Base-by-base conservation (phyloP, 495 filamentous ascomycete genomes). In the Astrothelium subdiscretum region DNA sequence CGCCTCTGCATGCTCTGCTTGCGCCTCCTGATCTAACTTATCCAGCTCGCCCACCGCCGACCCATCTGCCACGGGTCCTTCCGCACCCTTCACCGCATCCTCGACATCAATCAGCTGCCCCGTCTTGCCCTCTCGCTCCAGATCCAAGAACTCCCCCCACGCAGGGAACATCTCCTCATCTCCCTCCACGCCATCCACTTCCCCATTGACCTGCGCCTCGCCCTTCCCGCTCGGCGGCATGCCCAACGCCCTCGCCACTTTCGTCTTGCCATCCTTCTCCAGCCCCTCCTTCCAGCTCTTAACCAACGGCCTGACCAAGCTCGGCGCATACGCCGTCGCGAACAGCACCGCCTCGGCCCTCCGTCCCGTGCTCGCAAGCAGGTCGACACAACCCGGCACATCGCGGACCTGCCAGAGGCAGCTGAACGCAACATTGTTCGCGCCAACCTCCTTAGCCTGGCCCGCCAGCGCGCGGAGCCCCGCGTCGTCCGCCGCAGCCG, bases 141-240 rank as follows among this genome's bases (percentile, higher is more conserved):
- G 68, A 68, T 77, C 81, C 67, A 97, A 70, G 77, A 87, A 96
- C 72, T 92, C 89, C 0, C 94, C 88, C 92, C 92, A 97, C 67
- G 96, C 90, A 0, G 92, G 92, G 77, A 97, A 98, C 59, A 98
- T 77, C 43, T 96, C 94, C 54, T 87, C 88, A 67, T 98, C 94
- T 51, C 91, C 87, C 58, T 71, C 64, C 4, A 29, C 62, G 5
- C 78, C 79, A 20, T 75, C 69, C 26, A 75, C 77, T 1, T 77
- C 79, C 4, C n/a, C 29, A 48, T 24, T 31, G 13, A 35, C 35
- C 29, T 22, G 26, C 31, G 35, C 11, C 3, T 70, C 79, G 59
- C 74, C 77, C 15, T 38, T 38, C 15, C 35, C 35, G 29, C 22
- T 15, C 1, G 84, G 84, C 0, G 94, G 94, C n/a, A 92, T 79